These are phyloP conservation scores for Microascus cirrosus DNA, from an alignment of 2,329 filamentous ascomycete genomes.

Conservation along the genomic window DNA sequence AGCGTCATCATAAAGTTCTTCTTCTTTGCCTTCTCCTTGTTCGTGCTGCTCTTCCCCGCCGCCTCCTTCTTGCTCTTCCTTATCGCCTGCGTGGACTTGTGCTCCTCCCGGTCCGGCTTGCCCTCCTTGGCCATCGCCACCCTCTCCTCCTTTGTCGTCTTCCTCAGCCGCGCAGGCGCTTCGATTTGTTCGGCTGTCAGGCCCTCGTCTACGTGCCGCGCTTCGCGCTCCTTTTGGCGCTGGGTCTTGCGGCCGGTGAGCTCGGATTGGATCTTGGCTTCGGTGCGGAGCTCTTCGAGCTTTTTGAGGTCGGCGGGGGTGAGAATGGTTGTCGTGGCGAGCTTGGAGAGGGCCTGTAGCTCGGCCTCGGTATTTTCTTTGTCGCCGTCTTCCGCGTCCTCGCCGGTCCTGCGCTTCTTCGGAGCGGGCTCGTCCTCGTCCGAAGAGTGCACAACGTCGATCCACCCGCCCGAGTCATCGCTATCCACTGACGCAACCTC, in stretches of 20 bases:
- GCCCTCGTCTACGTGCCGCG: constrained; percentile 72
- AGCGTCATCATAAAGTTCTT: constrained; percentile 99
- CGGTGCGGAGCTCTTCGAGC: constrained; percentile 73
- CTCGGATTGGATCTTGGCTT: constrained; percentile 58
- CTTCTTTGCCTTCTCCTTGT: constrained; percentile 89
- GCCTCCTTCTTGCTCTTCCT: constrained; percentile 78
- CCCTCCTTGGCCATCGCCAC: constrained; percentile 74
- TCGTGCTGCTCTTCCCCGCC: constrained; percentile 91
- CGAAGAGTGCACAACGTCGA: constrained; percentile 76
- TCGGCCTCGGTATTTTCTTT: constrained; percentile 29
- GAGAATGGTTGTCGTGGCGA: constrained; percentile 88
- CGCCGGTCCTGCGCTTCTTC: constrained; percentile 29
- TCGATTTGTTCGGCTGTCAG: constrained; percentile 89
- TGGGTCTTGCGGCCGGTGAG: constrained; percentile 28
- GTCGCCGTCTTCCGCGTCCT: constrained; percentile 18
- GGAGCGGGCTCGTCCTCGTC: constrained; percentile 62
- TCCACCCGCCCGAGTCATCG: constrained; percentile 78
- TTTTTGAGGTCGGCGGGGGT: constrained; percentile 95
- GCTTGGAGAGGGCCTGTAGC: constrained; percentile 48
- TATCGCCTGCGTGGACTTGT: constrained; percentile 77
- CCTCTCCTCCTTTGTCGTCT: constrained; percentile 81
- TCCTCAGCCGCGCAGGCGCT: constrained; percentile 69
- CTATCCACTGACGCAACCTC: constrained; percentile 50
- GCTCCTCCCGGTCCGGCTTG: constrained; percentile 64
- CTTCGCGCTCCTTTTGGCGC: constrained; percentile 32